Base-by-base conservation (phyloP, 306 rosid species). In the Herpetospermum pedunculosum region DNA sequence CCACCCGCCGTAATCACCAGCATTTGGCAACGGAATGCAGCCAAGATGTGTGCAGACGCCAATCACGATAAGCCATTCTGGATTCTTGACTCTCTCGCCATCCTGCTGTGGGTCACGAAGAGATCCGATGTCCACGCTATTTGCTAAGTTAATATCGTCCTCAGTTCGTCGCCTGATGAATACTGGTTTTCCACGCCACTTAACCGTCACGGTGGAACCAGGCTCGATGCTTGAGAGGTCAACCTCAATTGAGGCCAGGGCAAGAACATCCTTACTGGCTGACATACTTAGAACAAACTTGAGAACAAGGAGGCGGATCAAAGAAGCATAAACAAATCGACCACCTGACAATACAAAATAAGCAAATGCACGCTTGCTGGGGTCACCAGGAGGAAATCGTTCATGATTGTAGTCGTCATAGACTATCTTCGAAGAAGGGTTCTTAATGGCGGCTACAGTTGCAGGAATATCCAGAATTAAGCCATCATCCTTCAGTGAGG, bases 151-250 rank as follows among this genome's bases (percentile, higher is more conserved):
- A 62, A 91, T 83, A 72, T 91, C 97, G 7, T 87, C 91, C 13
- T 91, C 89, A 34, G 96, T 91, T 71, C 96, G 80, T 73, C 91
- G 92, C 81, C 96, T 87, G 80, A 91, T 91, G 86, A 91, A 91
- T 2, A 91, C 96, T 18, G 97, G 97, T 77, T 91, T 91, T 68
- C 97, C 97, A 60, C 91, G 89, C 92, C 97, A 91, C 86, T 91
- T 91, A 40, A 91, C 92, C 15, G 97, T 91, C 75, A 91, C 97
- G 1, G 96, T 91, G 23, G 81, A 28, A 77, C 97, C 96, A 6
- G 88, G 88, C 85, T 88, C 91, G 75, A 91, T 91, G 85, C 89
- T 84, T 15, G 97, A 88, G 60, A 91, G 87, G 81, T 91, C 97
- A 30, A 91, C 96, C 84, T 91, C 97, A 12, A 91, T 75, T 0